phyloP scores from a whole-genome alignment of 2,329 filamentous ascomycete species.

The Tolypocladium nubicola region DNA sequence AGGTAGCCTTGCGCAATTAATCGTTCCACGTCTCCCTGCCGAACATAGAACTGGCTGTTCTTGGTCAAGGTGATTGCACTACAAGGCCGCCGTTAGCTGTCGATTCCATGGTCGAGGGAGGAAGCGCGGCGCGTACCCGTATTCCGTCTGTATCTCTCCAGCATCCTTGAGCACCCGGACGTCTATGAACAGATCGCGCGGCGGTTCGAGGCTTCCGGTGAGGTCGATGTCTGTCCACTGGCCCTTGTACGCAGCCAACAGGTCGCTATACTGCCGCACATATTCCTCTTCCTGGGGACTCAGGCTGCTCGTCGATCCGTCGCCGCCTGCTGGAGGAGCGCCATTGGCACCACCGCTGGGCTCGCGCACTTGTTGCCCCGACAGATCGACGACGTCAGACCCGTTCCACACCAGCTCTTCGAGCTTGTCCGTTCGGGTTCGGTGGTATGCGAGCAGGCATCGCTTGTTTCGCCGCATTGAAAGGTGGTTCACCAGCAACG shows the following conservation, averaged over 20 bases:
- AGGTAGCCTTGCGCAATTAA: slow-evolving; percentile 91
- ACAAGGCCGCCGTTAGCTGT: slow-evolving; percentile 11
- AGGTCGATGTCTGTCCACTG: slow-evolving; percentile 98
- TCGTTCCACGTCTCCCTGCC: slow-evolving; percentile 89
- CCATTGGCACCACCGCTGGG: slow-evolving; percentile 20
- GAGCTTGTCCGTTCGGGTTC: slow-evolving; percentile 78
- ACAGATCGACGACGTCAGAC: slow-evolving; percentile 66
- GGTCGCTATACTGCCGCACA: slow-evolving; percentile 79
- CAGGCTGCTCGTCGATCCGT: slow-evolving; percentile 59
- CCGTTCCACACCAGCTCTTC: slow-evolving; percentile 93
- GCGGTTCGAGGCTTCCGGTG: slow-evolving; percentile 86
- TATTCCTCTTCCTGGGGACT: slow-evolving; percentile 97
- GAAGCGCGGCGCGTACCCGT: slow-evolving; percentile 57
- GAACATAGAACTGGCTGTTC: slow-evolving; percentile 96
- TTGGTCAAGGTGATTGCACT: slow-evolving; percentile 94
- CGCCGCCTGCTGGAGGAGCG: slow-evolving; percentile 25
- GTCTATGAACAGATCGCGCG: slow-evolving; percentile 93
- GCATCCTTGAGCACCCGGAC: slow-evolving; percentile 93
- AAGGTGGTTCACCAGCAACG: slow-evolving; percentile 84
- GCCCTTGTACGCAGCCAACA: slow-evolving; percentile 92
- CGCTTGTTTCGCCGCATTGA: slow-evolving; percentile 95
- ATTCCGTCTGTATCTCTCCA: slow-evolving; percentile 97
- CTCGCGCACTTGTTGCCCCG: slow-evolving; percentile 42
- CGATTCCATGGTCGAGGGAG: too few relatives aligned
- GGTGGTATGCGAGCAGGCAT: slow-evolving; percentile 88